Evolutionary conservation across 768 basidiomycete species (phyloP).

Genomic region (Kwoniella bestiolae): DNA sequence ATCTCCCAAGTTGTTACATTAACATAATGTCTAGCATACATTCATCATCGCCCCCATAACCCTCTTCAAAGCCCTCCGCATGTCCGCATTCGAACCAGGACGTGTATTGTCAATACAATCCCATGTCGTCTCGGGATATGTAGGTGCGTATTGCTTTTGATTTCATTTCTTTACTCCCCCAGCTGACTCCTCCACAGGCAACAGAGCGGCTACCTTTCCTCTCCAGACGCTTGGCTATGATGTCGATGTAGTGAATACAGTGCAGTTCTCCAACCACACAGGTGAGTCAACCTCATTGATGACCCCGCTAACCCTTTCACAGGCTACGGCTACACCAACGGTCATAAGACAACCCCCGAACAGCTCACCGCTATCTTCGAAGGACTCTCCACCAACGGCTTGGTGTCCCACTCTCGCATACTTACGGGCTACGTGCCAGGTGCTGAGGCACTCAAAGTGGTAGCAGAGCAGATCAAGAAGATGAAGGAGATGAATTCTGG

Average conservation of each 20-base stretch:
- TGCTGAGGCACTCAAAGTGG: slow-evolving; percentile 72
- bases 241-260: slow-evolving; percentile 92
- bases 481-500: slow-evolving; percentile 66
- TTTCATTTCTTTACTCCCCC: not conserved
- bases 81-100: slow-evolving; percentile 23
- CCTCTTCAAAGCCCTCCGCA: not conserved
- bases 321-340: slow-evolving; percentile 85
- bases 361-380: slow-evolving; percentile 79
- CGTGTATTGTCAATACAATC: slow-evolving; percentile 88
- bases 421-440: slow-evolving; percentile 91
- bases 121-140: slow-evolving; percentile 92
- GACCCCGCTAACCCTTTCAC: not conserved
- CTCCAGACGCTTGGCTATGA: slow-evolving; percentile 78
- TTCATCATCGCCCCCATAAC: not conserved
- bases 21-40: not conserved
- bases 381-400: slow-evolving; percentile 72
- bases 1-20: slow-evolving; percentile 2
- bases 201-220: slow-evolving; percentile 68
- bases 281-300: slow-evolving; percentile 61
- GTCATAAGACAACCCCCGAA: slow-evolving; percentile 73
- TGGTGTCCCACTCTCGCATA: slow-evolving; percentile 72
- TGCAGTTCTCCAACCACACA: slow-evolving; percentile 93
- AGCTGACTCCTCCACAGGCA: no score
- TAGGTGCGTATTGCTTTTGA: slow-evolving; percentile 62
- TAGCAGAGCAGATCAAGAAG: slow-evolving; percentile 67